These are phyloP conservation scores for Apiotrichum laibachii DNA, from an alignment of 1,284 basidiomycete genomes.

Conservation along the genomic window DNA sequence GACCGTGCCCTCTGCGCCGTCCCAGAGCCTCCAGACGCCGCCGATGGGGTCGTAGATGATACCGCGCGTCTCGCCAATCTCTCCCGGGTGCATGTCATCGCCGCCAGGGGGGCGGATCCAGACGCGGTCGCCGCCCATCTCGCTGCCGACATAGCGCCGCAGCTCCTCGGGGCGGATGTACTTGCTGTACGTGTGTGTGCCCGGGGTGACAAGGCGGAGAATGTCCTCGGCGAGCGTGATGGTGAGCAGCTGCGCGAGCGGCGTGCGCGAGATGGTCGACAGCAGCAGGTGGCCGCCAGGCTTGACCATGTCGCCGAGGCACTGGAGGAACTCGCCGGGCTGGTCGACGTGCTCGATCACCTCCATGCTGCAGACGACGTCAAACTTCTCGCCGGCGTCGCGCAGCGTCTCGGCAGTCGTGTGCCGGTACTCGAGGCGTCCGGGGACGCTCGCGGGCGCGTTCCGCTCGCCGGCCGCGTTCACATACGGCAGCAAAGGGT, in stretches of 20 bases:
- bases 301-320: conserved; percentile 77
- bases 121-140: conserved; percentile 54
- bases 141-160: conserved; percentile 70
- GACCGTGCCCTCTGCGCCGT: conserved; percentile 63
- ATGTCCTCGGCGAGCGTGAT: conserved; percentile 87
- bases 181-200: conserved; percentile 90
- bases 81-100: conserved; percentile 55
- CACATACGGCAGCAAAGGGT: conserved; percentile 65
- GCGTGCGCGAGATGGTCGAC: conserved; percentile 93
- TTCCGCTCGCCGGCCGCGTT: conserved; percentile 77
- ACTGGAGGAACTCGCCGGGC: conserved; percentile 76
- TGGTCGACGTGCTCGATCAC: conserved; percentile 97
- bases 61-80: conserved; percentile 77
- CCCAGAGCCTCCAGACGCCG: conserved; percentile 67
- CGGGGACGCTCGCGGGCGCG: conserved; percentile 70
- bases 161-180: conserved; percentile 88
- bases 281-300: conserved; percentile 94
- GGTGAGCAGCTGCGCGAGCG: conserved; percentile 82
- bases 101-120: conserved; percentile 48
- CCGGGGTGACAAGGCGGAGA: conserved; percentile 75
- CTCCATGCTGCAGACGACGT: conserved; percentile 96
- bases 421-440: conserved; percentile 65
- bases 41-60: conserved; percentile 76
- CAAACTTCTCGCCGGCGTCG: conserved; percentile 63
- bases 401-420: conserved; percentile 70